phyloP scores from a whole-genome alignment of 2,329 filamentous ascomycete species.

The Volutella citrinella region DNA sequence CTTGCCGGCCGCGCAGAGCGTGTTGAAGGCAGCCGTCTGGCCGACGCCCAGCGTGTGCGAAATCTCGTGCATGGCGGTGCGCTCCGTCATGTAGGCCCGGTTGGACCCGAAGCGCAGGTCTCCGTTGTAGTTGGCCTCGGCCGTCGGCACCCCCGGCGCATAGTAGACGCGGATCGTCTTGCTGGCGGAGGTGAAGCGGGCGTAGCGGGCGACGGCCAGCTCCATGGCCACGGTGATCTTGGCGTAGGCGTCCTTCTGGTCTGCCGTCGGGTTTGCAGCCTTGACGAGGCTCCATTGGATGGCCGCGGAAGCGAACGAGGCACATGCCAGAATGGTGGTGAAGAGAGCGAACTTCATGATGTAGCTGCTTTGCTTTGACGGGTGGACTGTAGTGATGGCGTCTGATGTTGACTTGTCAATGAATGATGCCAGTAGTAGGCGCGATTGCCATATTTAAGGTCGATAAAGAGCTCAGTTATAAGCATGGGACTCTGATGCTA shows the following conservation, averaged over 20 bases:
- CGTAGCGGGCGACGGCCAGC: conserved; percentile 39
- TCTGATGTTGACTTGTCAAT: too few species aligned
- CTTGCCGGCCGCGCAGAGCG: conserved; percentile 35
- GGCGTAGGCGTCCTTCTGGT: conserved; percentile 41
- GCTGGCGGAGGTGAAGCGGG: conserved; percentile 28
- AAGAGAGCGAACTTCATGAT: conserved; percentile 34
- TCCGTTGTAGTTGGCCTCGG: conserved; percentile 44
- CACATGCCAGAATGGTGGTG: conserved; percentile 25
- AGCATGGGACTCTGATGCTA: too few species aligned
- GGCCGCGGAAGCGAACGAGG: conserved; percentile 32
- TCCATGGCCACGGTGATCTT: conserved; percentile 42
- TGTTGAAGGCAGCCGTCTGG: conserved; percentile 38
- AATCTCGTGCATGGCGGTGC: conserved; percentile 47
- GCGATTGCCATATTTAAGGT: too few species aligned
- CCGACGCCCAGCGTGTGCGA: conserved; percentile 47
- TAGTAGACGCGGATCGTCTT: conserved; percentile 41
- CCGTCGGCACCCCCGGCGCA: conserved; percentile 41
- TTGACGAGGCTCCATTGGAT: conserved; percentile 38
- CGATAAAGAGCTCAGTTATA: too few species aligned
- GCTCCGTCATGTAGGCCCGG: conserved; percentile 46
- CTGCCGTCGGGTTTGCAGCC: conserved; percentile 36
- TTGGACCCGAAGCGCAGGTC: conserved; percentile 45
- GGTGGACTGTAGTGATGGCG: too few species aligned
- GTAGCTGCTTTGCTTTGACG: too few species aligned
- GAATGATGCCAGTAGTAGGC: too few species aligned